These are phyloP conservation scores for Acer saccharum DNA, from an alignment of 345 rosid species.

Conservation along the genomic window DNA sequence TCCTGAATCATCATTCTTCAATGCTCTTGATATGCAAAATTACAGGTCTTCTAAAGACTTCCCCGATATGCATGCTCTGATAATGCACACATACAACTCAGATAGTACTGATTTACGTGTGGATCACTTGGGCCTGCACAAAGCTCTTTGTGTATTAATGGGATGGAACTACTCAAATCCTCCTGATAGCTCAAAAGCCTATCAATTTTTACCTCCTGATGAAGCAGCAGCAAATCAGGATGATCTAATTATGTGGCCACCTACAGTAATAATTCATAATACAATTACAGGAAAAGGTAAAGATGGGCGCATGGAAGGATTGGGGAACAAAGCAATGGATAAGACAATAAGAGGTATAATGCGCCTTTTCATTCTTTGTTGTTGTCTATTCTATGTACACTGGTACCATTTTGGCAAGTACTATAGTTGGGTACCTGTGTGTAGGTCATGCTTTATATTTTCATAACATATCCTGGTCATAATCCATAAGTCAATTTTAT, in stretches of 20 bases:
- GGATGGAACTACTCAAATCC: conserved; percentile 87
- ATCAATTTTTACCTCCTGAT: conserved; percentile 74
- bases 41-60: conserved; percentile 92
- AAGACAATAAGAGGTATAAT: conserved; percentile 84
- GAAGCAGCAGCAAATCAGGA: conserved; percentile 81
- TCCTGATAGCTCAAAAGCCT: conserved; percentile 86
- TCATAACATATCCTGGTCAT: not conserved
- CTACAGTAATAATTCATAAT: conserved; percentile 86
- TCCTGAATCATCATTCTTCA: conserved; percentile 58
- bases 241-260: conserved; percentile 97
- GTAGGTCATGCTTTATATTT: not conserved
- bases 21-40: conserved; percentile 64
- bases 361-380: conserved; percentile 35
- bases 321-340: conserved; percentile 98
- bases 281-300: conserved; percentile 92
- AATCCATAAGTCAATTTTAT: not conserved
- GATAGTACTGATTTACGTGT: conserved; percentile 73
- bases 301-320: conserved; percentile 96
- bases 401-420: conserved; percentile 12
- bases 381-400: conserved; percentile 27
- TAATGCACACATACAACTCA: conserved; percentile 88
- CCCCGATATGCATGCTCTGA: conserved; percentile 86
- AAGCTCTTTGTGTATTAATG: conserved; percentile 93
- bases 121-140: conserved; percentile 97
- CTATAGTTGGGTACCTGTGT: no score